Evolutionary conservation across 2,329 filamentous ascomycete species (phyloP).

Genomic region (Sporothrix brasiliensis): DNA sequence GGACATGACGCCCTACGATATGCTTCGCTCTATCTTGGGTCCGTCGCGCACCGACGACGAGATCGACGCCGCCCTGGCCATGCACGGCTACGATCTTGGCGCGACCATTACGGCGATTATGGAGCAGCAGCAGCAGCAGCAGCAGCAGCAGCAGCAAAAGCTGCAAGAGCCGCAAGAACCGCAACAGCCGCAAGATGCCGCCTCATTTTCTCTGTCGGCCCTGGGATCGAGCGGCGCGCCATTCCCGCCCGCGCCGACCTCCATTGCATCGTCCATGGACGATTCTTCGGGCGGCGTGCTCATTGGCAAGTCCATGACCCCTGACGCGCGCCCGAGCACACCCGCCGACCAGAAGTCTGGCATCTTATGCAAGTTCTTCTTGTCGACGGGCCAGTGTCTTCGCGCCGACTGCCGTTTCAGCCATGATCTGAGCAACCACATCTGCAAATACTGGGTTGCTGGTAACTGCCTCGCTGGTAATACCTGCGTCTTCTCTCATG

Average conservation of each 20-base stretch:
- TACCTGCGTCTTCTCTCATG: conserved; percentile 95
- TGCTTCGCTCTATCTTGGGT: conserved; percentile 90
- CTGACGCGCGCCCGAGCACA: conserved; percentile 73
- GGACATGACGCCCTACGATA: conserved; percentile 98
- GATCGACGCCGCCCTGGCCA: conserved; percentile 85
- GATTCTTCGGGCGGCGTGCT: conserved; percentile 64
- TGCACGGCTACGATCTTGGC: conserved; percentile 89
- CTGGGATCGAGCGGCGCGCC: conserved; percentile 38
- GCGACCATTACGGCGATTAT: conserved; percentile 89
- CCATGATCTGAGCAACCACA: conserved; percentile 90
- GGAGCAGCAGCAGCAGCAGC: conserved; percentile 61
- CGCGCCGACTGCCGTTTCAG: conserved; percentile 96
- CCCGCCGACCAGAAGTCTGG: conserved; percentile 79
- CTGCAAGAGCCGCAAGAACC: too few species aligned
- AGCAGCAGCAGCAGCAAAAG: conserved; percentile 41
- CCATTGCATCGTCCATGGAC: conserved; percentile 42
- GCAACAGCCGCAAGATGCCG: neutral
- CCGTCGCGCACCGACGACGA: conserved; percentile 90
- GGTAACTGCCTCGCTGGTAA: conserved; percentile 93
- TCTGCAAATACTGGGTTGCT: conserved; percentile 99
- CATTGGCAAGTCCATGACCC: conserved; percentile 86
- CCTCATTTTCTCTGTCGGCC: conserved; percentile 40
- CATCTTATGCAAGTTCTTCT: conserved; percentile 95
- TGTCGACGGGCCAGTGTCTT: conserved; percentile 93
- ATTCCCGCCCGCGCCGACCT: conserved; percentile 28